Conservation (phyloP, 2,329 filamentous ascomycete genomes). For the Colletotrichum lentis region DNA sequence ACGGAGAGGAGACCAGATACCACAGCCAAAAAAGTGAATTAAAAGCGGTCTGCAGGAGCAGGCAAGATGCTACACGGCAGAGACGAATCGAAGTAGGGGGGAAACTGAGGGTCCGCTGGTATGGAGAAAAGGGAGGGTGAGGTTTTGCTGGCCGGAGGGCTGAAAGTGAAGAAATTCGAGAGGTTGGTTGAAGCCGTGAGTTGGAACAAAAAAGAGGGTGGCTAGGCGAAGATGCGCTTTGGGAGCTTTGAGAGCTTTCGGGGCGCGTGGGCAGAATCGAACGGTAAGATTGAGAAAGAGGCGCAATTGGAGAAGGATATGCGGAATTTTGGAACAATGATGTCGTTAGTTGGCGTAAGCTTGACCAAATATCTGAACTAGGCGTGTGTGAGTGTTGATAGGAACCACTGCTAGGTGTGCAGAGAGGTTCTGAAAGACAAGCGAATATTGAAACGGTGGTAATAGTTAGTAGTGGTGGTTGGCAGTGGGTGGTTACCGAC, state of each 20-base stretch:
- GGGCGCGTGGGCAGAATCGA: constrained; percentile 20
- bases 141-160: constrained; percentile 5
- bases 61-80: constrained; percentile 30
- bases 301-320: constrained; percentile 12
- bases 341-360: neutral
- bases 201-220: constrained; percentile 35
- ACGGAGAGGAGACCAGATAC: constrained; percentile 27
- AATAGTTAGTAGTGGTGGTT: neutral
- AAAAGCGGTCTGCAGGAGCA: constrained; percentile 33
- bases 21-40: constrained; percentile 28
- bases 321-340: constrained; percentile 6
- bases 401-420: neutral
- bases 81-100: constrained; percentile 22
- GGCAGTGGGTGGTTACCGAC: constrained; percentile 7
- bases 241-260: constrained; percentile 18
- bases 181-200: constrained; percentile 24
- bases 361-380: neutral
- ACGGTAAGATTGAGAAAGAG: constrained; percentile 27
- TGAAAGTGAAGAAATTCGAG: constrained; percentile 31
- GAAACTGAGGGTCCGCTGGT: constrained; percentile 9
- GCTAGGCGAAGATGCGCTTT: constrained; percentile 35
- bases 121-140: neutral
- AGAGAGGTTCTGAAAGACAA: neutral
- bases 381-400: neutral
- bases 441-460: neutral